Conservation (phyloP, 2,329 filamentous ascomycete genomes). For the Grosmannia clavigera region DNA sequence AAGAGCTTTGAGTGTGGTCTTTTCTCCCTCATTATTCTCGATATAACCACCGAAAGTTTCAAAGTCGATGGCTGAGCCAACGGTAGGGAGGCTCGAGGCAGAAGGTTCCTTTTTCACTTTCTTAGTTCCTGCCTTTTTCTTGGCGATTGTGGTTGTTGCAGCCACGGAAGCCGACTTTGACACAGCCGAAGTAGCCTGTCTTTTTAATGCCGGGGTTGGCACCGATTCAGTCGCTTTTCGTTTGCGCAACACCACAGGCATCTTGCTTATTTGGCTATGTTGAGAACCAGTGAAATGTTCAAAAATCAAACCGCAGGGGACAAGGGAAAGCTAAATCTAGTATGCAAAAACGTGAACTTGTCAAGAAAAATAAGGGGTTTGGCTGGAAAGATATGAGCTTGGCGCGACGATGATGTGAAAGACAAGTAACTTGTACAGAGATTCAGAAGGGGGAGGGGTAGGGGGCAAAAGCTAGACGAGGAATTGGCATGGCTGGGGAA, state of each 20-base stretch:
- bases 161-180: slow-evolving; percentile 1
- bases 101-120: slow-evolving; percentile 16
- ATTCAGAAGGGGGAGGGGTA: not conserved
- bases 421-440: not conserved
- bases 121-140: slow-evolving; percentile 10
- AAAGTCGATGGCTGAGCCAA: slow-evolving; percentile 43
- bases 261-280: slow-evolving; percentile 17
- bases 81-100: slow-evolving; percentile 22
- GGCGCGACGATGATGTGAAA: not conserved
- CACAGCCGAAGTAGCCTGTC: slow-evolving; percentile 21
- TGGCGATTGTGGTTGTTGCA: slow-evolving; percentile 4
- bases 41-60: slow-evolving; percentile 58
- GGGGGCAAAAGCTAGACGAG: not conserved
- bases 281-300: not conserved
- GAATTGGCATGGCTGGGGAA: slow-evolving; percentile 2
- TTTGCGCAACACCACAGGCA: slow-evolving; percentile 49
- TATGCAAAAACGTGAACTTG: not conserved
- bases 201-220: slow-evolving; percentile 28
- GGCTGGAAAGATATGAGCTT: not conserved
- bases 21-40: slow-evolving; percentile 72
- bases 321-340: not conserved
- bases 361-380: not conserved
- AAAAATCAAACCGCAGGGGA: not conserved
- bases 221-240: slow-evolving; percentile 43
- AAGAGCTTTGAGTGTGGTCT: slow-evolving; percentile 68